Evolutionary conservation across 176 grass and related monocot genomes (phyloP), one percentile per base, ranked within the genome.

Genomic region (Oryza australiensis): DNA sequence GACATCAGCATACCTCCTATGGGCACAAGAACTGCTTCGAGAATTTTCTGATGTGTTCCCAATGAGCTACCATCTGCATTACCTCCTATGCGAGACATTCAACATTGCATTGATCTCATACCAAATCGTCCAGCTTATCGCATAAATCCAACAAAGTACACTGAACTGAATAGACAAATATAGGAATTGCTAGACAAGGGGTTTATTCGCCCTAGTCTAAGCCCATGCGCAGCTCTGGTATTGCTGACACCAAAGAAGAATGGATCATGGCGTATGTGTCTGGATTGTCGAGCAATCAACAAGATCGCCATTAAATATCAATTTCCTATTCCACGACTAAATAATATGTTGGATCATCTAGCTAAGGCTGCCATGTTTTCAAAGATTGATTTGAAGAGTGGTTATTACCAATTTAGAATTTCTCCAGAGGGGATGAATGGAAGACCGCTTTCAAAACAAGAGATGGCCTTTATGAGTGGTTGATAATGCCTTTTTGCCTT

Each of bases 291-390:
- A 23, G 80, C 35, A 1, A 49, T 72, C 22, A 72, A 74, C 22
- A 74, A 83, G 12, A 83, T 83, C 18, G 75, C 70, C 12, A 49
- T 74, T 11, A 83, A 83, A 12, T 75, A 75, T 12, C 18, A 16
- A 2, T 83, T 74, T 26, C 69, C 70, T 20, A 83, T 74, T 74
- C 81, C 70, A 24, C 70, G 5, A 3, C 7, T 83, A 0, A 4
- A 74, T 65, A 70, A 75, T 53, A 62, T 53, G 38, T 1, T 66
- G 18, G 80, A 83, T 48, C 59, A 83, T 64, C 11, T 75, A 4
- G 48, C 1, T 15, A 70, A 30, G 0, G 57, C 20, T 11, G 3
- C 40, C 0, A 3, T 74, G 1, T 53, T 83, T 15, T 78, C 74
- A 0, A 72, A 72, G 1, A 35, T 75, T 55, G 63, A 84, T 53